These are phyloP conservation scores for Teratosphaeriaceae sp. DNA, from an alignment of 2,329 filamentous ascomycete genomes.

Conservation along the genomic window DNA sequence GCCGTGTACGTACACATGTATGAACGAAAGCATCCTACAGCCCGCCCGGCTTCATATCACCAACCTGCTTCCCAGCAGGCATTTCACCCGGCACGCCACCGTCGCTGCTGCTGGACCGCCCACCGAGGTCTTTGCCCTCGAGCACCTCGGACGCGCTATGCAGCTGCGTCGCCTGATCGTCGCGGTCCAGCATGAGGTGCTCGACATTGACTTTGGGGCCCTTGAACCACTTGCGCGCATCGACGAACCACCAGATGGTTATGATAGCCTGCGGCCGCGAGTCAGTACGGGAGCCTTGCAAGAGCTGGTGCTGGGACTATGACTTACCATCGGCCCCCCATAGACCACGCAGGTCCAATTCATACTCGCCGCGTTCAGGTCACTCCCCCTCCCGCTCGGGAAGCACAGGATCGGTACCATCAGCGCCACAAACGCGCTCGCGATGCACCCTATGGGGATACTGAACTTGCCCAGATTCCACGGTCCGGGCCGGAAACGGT, in stretches of 20 bases:
- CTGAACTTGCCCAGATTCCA: slow-evolving; percentile 61
- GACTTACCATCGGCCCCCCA: slow-evolving; percentile 53
- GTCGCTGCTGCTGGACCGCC: slow-evolving; percentile 4
- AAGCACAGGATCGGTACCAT: slow-evolving; percentile 65
- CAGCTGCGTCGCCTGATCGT: slow-evolving; percentile 9
- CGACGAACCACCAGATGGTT: slow-evolving; percentile 55
- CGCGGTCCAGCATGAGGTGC: slow-evolving; percentile 32
- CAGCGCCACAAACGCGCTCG: slow-evolving; percentile 54
- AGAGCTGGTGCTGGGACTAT: slow-evolving; percentile 7
- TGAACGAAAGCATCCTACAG: background rate
- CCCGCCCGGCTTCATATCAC: slow-evolving; percentile 10
- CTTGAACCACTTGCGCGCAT: slow-evolving; percentile 62
- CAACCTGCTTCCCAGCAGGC: slow-evolving; percentile 8
- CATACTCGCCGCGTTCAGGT: slow-evolving; percentile 51
- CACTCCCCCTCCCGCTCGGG: slow-evolving; percentile 49
- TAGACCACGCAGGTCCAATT: slow-evolving; percentile 60
- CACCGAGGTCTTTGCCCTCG: slow-evolving; percentile 12
- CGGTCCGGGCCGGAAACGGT: slow-evolving; percentile 58
- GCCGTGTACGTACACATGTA: no score
- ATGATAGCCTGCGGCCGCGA: no score
- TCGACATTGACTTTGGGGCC: slow-evolving; percentile 63
- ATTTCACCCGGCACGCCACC: slow-evolving; percentile 4
- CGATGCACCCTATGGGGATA: slow-evolving; percentile 49
- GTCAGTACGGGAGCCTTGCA: no score
- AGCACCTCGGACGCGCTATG: slow-evolving; percentile 7